Percentiles rank a stretch among this genome's conserved stretches.
These are phyloP conservation scores for Dillenia suffruticosa DNA, from an alignment of 164 flowering plant genomes.

Conservation along the genomic window DNA sequence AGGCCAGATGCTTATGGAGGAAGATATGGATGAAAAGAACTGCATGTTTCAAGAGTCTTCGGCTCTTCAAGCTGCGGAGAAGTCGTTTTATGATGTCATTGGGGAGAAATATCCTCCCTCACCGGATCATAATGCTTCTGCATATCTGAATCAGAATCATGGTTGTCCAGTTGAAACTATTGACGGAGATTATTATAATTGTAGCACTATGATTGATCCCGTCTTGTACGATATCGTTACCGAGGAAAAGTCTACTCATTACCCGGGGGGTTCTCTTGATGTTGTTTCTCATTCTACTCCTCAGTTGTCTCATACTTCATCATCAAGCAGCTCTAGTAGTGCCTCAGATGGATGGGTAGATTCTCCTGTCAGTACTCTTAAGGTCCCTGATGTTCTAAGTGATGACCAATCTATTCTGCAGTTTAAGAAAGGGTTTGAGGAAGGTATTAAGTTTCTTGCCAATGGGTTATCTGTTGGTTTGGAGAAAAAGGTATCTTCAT, in stretches of 20 bases:
- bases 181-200: conserved; percentile 4
- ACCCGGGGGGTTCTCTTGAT: too few relatives aligned
- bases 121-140: conserved; percentile 10
- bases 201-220: conserved; percentile 13
- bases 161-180: conserved; percentile 16
- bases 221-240: conserved; percentile 5
- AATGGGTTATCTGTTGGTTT: conserved; percentile 18
- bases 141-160: conserved; percentile 5
- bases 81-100: conserved; percentile 31
- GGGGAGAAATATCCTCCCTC: conserved; percentile 25
- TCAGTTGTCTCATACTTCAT: background rate
- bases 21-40: conserved; percentile 14
- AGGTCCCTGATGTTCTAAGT: conserved; percentile 7
- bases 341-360: conserved; percentile 5
- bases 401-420: conserved; percentile 9
- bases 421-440: conserved; percentile 32
- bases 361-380: conserved; percentile 9
- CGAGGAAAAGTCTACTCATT: conserved; percentile 9
- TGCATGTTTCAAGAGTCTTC: conserved; percentile 39
- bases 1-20: conserved; percentile 16
- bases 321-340: background rate
- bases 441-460: conserved; percentile 45
- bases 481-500: conserved; percentile 10
- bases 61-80: conserved; percentile 46
- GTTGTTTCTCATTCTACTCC: background rate